Evolutionary conservation across 2,329 filamentous ascomycete genomes (phyloP).

Genomic region (Aspergillaceae sp.): DNA sequence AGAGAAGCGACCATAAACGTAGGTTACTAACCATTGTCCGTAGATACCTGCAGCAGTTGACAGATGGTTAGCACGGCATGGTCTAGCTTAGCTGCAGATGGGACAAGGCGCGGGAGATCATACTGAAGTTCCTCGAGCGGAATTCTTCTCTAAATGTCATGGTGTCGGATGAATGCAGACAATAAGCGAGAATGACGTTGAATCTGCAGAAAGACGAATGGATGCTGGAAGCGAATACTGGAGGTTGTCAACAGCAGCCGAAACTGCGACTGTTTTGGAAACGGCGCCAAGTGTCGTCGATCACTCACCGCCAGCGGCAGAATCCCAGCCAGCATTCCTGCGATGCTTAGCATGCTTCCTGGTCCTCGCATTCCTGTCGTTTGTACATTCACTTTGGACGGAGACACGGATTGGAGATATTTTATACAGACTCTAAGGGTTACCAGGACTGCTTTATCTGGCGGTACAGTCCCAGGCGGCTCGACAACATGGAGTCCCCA

Average conservation of each 20-base stretch:
- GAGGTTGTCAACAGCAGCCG: not conserved
- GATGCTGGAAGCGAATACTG: not conserved
- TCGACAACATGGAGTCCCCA: slow-evolving; percentile 6
- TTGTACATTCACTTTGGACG: not conserved
- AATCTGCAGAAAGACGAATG: not conserved
- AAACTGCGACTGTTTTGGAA: not conserved
- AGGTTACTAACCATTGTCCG: slow-evolving; percentile 54
- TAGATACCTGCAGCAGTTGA: slow-evolving; percentile 49
- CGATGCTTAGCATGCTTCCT: too few relatives aligned
- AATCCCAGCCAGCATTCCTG: slow-evolving; percentile 3
- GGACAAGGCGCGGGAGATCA: slow-evolving; percentile 6
- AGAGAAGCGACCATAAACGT: not conserved
- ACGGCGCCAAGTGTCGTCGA: slow-evolving; percentile 5
- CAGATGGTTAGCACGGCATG: slow-evolving; percentile 15
- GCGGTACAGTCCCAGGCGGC: not conserved
- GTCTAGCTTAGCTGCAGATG: not conserved
- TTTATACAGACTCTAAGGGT: not conserved
- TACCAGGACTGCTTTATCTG: not conserved
- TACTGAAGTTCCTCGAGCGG: slow-evolving; percentile 59
- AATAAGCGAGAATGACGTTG: not conserved
- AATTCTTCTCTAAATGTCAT: slow-evolving; percentile 58
- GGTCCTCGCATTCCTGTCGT: too few relatives aligned
- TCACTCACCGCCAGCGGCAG: slow-evolving; percentile 17
- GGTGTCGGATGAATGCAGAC: slow-evolving; percentile 9
- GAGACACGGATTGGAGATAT: not conserved